Evolutionary conservation across 352 stramenopile species (phyloP), one percentile per base, ranked within the genome.

Genomic region (Phytophthora quininea): DNA sequence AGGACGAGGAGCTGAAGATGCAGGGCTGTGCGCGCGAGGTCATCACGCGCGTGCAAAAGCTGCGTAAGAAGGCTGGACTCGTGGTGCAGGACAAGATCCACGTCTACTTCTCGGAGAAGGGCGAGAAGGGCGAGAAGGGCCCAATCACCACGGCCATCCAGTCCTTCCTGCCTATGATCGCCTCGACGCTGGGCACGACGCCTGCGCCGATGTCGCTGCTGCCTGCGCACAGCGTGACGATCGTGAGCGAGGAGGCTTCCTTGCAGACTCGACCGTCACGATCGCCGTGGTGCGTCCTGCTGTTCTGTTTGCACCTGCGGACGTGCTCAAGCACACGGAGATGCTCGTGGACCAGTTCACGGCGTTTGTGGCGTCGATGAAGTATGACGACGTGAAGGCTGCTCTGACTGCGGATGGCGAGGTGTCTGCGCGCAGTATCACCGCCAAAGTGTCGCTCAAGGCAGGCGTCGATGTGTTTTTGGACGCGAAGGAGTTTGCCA

Each of bases 41-140:
- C 50, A 97, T 99, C 62, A 99, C 98, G 68, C 91, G 94, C 42
- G 96, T 99, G 68, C 98, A 99, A 77, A 99, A 99, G 80, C 81
- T 99, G 53, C 88, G 98, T 40, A 99, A 99, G 82, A 95, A 91
- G 69, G 91, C 96, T 12, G 97, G 97, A 5, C 82, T 99, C 5
- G 91, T 97, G 55, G 75, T 98, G 37, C 89, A 91, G 67, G 97
- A 99, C 80, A 92, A 96, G 69, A 96, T 99, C 62, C 96, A 99
- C 66, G 93, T 99, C 4, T 99, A 98, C 82, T 98, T 96, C 57
- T 52, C 79, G 47, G 86, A 98, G 71, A 69, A 91, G 52, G 74
- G 78, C 3, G 19, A 24, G 19, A 24, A 24, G 19, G 19, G 19
- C 19, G 79, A 88, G 43, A 57, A 58, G 45, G 67, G 67, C 11